phyloP scores from a whole-genome alignment of 108 stramenopile genomes.

The Nitzschia putrida region DNA sequence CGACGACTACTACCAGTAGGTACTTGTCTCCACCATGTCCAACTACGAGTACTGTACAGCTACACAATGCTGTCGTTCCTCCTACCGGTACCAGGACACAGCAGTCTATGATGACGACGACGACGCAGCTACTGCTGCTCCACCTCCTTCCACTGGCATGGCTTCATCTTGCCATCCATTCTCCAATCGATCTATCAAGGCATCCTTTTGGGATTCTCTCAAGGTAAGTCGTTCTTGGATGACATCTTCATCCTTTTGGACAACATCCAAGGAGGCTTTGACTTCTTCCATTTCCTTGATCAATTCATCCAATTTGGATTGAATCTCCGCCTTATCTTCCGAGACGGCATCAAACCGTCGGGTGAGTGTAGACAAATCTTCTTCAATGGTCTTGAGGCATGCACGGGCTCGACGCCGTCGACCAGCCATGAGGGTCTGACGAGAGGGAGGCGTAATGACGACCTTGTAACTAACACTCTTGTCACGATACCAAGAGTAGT shows the following conservation, averaged over 20 bases:
- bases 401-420: constrained; percentile 75
- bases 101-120: no score
- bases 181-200: constrained; percentile 54
- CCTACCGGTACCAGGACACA: no score
- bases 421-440: constrained; percentile 61
- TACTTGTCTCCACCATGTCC: no score
- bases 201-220: constrained; percentile 59
- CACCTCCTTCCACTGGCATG: no score
- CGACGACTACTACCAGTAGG: no score
- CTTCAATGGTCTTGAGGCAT: constrained; percentile 61
- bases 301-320: constrained; percentile 53
- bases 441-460: constrained; percentile 69
- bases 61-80: no score
- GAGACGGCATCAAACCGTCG: constrained; percentile 40
- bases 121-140: no score
- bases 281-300: constrained; percentile 60
- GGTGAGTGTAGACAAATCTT: constrained; percentile 53
- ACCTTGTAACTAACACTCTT: constrained; percentile 79
- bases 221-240: constrained; percentile 57
- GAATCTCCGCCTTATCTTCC: constrained; percentile 40
- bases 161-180: constrained; percentile 82
- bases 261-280: constrained; percentile 55
- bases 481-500: constrained; percentile 87
- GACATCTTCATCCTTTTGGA: constrained; percentile 64
- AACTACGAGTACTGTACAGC: no score